Evolutionary conservation across 2,329 filamentous ascomycete genomes (phyloP), one percentile per base, ranked within the genome.

Genomic region (Ascochyta viciae-villosae): DNA sequence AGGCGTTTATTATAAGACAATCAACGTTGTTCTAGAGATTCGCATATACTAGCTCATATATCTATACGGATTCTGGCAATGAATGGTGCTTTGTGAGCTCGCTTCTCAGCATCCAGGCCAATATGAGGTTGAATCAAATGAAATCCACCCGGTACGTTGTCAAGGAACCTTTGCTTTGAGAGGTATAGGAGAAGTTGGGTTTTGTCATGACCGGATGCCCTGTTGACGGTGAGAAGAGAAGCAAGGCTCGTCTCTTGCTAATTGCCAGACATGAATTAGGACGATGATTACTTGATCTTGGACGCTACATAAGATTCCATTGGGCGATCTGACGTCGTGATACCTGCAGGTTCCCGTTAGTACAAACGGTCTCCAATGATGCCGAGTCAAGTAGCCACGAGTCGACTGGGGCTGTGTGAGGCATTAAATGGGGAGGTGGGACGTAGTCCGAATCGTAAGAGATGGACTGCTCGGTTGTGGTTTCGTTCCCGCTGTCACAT

Each of bases 401-500:
- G 33, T 15, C 13, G 24, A 24, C 33, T 35, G 43, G 42, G 53
- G 46, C 47, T 55, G 47, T 50, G 52, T 44, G 38, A 46, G 46
- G n/a, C 37, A 51, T 35, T 38, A 43, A 31, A 47, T 34, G 53
- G 53, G 26, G 42, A 50, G 38, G 47, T 51, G 47, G 53, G 42
- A 47, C 42, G 26, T 16, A 7, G 13, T n/a, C 42, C 33, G 15
- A 23, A n/a, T 42, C 31, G 35, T n/a, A 41, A 41, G 24, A 29
- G n/a, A 13, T 38, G 23, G 31, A 19, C 5, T 38, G n/a, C 29
- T 40, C 15, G n/a, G 26, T 29, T 56, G 7, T 31, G 37, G 19
- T 42, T 38, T 50, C 47, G 53, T 47, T 50, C 47, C 46, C 53
- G 42, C 53, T 56, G 46, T 56, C 46, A 55, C 37, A 39, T 31